Base-by-base conservation (phyloP, 75 land plant genomes). In the Pinus taeda region DNA sequence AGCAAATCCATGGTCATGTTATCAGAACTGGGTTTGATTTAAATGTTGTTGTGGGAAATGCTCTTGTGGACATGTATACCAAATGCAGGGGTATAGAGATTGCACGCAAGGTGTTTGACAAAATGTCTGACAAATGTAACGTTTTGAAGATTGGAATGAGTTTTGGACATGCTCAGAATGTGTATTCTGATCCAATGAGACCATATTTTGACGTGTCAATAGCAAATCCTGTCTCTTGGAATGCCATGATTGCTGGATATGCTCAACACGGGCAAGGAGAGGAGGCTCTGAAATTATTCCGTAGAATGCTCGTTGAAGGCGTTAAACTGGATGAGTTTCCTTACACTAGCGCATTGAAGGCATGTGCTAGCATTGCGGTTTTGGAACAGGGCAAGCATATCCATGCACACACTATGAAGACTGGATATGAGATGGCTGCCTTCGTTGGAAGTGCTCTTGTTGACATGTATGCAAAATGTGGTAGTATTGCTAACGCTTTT, bases 1-100 rank as follows among this genome's bases (percentile, higher is more conserved):
- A 57, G 64, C 77, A 77, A 29, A 17, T 84, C 42, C 86, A 84
- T 81, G 76, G 29, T 13, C 57, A 71, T 14, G 63, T 60, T 45
- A 2, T 71, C 17, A 77, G 29, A 60, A 17, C 36, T 18, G 80
- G 83, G 1, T 61, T 57, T 24, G 76, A 63, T 12, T 21, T 12
- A 3, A 57, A 78, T 17, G 12, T 59, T 20, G 71, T 79, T 30
- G 83, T 84, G 6, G 61, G 74, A 11, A 84, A 84, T 76, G 55
- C 86, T 63, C 66, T 81, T n/a, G 57, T 84, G 18, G 73, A 81
- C 59, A 77, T 84, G 83, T 84, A 81, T 71, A 39, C 70, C 3
- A 81, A 64, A 74, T 84, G 84, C 67, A 60, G 57, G 33, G 66
- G 80, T 18, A 7, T 74, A 22, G 75, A 55, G 22, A 60, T 8